Percentiles rank a stretch among this genome's conserved stretches.
Evolutionary conservation across 2,329 filamentous ascomycete genomes (phyloP).

Genomic region (Bipolaris bicolor): DNA sequence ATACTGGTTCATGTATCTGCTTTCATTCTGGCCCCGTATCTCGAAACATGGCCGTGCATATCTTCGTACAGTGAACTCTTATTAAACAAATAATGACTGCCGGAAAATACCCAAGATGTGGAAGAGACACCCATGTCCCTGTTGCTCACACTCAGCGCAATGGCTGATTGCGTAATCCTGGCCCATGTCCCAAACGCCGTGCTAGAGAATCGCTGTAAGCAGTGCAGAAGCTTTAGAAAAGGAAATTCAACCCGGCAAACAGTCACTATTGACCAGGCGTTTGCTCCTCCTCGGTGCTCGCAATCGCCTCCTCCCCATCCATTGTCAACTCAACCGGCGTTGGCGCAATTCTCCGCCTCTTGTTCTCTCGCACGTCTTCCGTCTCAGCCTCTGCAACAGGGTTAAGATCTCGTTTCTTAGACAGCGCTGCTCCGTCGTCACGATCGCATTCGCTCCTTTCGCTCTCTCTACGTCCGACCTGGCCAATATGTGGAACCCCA

Average conservation of each 20-base stretch:
- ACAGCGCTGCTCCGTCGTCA: conserved; percentile 35
- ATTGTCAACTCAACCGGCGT: conserved; percentile 48
- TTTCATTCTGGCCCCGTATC: conserved; percentile 6
- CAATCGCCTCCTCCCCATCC: conserved; percentile 36
- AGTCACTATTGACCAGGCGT: conserved; percentile 24
- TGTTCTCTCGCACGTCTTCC: conserved; percentile 46
- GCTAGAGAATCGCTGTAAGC: conserved; percentile 16
- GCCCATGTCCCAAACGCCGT: conserved; percentile 28
- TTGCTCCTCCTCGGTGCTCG: conserved; percentile 40
- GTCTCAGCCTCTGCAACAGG: conserved; percentile 45
- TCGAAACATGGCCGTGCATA: conserved; percentile 10
- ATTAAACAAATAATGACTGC: not conserved
- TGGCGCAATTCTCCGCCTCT: conserved; percentile 55
- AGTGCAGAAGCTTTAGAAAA: conserved; percentile 4
- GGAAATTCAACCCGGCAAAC: conserved; percentile 2
- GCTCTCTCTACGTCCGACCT: conserved; percentile 35
- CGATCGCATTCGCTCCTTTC: conserved; percentile 48
- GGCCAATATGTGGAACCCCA: conserved; percentile 53
- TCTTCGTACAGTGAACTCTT: conserved; percentile 5
- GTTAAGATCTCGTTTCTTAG: conserved; percentile 48
- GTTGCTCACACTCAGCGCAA: conserved; percentile 5
- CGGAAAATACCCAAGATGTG: not conserved
- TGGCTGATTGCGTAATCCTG: conserved; percentile 1
- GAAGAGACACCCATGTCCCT: conserved; percentile 7
- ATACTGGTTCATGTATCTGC: conserved; percentile 2